These are phyloP conservation scores for Cutaneotrichosporon dermatis DNA, from an alignment of 1,284 basidiomycete genomes.

Conservation along the genomic window DNA sequence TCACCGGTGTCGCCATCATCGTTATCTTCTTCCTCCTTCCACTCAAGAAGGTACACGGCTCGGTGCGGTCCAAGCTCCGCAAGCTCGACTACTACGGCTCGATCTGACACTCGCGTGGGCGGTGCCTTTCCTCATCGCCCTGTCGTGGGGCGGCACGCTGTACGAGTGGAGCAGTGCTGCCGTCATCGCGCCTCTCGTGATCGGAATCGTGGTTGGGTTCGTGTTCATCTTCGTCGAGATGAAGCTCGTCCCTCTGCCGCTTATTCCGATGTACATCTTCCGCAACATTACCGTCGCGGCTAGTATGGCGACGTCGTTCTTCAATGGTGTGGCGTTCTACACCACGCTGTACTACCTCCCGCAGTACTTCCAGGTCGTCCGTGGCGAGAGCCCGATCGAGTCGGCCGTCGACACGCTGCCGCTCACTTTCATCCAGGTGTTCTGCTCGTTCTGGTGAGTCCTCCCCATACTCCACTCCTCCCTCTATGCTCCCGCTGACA, in stretches of 20 bases:
- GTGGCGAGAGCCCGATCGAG: slow-evolving; percentile 60
- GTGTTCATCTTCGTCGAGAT: slow-evolving; percentile 69
- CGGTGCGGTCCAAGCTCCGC: slow-evolving; percentile 57
- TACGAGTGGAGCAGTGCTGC: slow-evolving; percentile 62
- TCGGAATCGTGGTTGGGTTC: slow-evolving; percentile 55
- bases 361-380: slow-evolving; percentile 67
- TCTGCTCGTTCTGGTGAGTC: slow-evolving; percentile 39
- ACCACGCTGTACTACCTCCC: slow-evolving; percentile 50
- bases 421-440: slow-evolving; percentile 59
- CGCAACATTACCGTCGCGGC: slow-evolving; percentile 62
- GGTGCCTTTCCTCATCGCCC: slow-evolving; percentile 60
- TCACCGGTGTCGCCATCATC: slow-evolving; percentile 55
- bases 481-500: not conserved
- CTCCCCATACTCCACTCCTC: too few species aligned
- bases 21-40: slow-evolving; percentile 61
- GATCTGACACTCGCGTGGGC: slow-evolving; percentile 58
- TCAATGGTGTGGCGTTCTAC: slow-evolving; percentile 53
- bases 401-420: slow-evolving; percentile 62
- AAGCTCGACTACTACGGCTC: slow-evolving; percentile 64
- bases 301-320: slow-evolving; percentile 63
- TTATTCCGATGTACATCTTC: slow-evolving; percentile 68
- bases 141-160: slow-evolving; percentile 68
- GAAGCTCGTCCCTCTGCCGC: slow-evolving; percentile 62
- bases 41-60: slow-evolving; percentile 62
- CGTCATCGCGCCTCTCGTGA: slow-evolving; percentile 59